These are phyloP conservation scores for Lanmaoa rubissima DNA, from an alignment of 768 basidiomycete genomes.

Conservation along the genomic window DNA sequence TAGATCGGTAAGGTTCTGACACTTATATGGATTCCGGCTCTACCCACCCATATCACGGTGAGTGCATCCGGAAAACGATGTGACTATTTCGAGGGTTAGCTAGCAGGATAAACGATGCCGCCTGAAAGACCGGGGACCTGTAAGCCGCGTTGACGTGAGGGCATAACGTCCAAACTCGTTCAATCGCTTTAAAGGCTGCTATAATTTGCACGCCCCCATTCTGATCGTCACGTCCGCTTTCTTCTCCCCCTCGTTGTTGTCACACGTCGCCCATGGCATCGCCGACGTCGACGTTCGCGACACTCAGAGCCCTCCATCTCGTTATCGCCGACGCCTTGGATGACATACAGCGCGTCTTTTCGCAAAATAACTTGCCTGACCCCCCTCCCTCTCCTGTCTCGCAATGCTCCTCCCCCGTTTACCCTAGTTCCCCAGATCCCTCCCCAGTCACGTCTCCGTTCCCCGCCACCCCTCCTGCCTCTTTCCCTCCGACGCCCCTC, in stretches of 20 bases:
- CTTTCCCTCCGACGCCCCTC: conserved; percentile 32
- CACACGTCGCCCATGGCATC: conserved; percentile 22
- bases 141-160: conserved; percentile 11
- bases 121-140: not conserved
- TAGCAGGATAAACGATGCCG: not conserved
- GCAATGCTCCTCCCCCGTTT: conserved; percentile 17
- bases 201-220: not conserved
- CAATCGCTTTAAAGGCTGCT: conserved; percentile 18
- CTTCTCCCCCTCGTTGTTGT: conserved; percentile 2
- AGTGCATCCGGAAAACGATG: conserved; percentile 12
- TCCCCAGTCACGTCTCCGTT: conserved; percentile 28
- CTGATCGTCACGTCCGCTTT: conserved; percentile 6
- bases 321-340: conserved; percentile 68
- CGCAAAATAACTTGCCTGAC: conserved; percentile 12
- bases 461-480: conserved; percentile 25
- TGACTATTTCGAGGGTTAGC: conserved; percentile 17
- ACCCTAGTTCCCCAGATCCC: conserved; percentile 31
- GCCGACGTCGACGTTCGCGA: conserved; percentile 56
- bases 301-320: conserved; percentile 59
- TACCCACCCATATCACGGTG: not conserved
- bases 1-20: conserved; percentile 16
- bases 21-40: conserved; percentile 13
- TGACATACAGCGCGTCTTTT: conserved; percentile 64
- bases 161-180: not conserved
- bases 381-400: conserved; percentile 16